Conservation (phyloP, 306 rosid species). For the Phaseolus lunatus region DNA sequence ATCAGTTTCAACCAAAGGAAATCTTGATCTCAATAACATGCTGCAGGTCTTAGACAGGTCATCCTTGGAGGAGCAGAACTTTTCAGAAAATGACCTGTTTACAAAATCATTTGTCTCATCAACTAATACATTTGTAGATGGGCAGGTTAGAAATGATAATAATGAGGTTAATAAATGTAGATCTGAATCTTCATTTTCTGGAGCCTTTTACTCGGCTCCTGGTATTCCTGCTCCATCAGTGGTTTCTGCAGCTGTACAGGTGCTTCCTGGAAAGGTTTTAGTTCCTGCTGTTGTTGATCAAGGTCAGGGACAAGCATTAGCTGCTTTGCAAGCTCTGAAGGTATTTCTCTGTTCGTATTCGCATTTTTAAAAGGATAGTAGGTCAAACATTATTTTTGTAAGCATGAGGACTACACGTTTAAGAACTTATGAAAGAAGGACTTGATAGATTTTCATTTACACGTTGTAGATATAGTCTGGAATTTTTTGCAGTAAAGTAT, state of each 20-base stretch:
- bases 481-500: not conserved
- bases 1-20: slow-evolving; percentile 46
- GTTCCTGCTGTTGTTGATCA: slow-evolving; percentile 81
- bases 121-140: slow-evolving; percentile 41
- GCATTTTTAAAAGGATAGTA: not conserved
- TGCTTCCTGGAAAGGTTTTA: slow-evolving; percentile 80
- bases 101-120: slow-evolving; percentile 42
- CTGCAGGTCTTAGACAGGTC: slow-evolving; percentile 27
- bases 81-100: slow-evolving; percentile 39
- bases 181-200: slow-evolving; percentile 58
- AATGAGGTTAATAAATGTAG: slow-evolving; percentile 49
- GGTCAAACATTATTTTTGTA: slow-evolving; percentile 7
- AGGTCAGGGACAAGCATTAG: slow-evolving; percentile 80
- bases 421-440: slow-evolving; percentile 1
- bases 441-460: not conserved
- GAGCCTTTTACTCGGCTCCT: slow-evolving; percentile 65
- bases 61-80: slow-evolving; percentile 44
- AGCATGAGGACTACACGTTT: not conserved
- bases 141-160: slow-evolving; percentile 38
- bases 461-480: not conserved
- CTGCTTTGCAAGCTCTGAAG: slow-evolving; percentile 78
- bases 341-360: slow-evolving; percentile 46
- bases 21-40: slow-evolving; percentile 43
- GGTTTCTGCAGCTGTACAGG: slow-evolving; percentile 70
- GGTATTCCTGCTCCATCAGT: slow-evolving; percentile 84